Evolutionary conservation across 73 alveolate species (phyloP).

Genomic region (Paraurostyla sp.): DNA sequence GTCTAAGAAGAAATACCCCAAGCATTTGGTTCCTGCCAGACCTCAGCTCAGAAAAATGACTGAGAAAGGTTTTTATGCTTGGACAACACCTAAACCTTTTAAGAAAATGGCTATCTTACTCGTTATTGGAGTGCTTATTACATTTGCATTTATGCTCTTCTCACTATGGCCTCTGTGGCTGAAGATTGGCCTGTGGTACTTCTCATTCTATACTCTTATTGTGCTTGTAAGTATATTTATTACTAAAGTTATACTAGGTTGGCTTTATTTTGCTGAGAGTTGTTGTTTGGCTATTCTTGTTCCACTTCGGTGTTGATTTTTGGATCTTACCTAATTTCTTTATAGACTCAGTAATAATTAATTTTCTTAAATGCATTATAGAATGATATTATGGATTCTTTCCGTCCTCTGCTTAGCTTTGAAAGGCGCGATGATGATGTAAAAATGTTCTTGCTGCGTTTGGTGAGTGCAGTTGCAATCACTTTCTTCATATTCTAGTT

Average conservation of each 20-base stretch:
- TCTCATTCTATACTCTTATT: conserved; percentile 28
- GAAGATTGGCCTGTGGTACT: conserved; percentile 55
- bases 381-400: conserved; percentile 36
- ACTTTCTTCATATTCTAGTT: neutral
- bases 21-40: conserved; percentile 13
- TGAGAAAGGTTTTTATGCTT: conserved; percentile 39
- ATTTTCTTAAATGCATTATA: too few relatives aligned
- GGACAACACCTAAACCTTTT: neutral
- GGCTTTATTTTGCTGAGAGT: conserved; percentile 36
- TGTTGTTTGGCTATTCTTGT: conserved; percentile 22
- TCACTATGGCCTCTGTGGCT: conserved; percentile 50
- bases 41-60: conserved; percentile 35
- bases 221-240: neutral
- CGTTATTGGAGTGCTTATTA: conserved; percentile 5
- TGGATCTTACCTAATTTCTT: conserved; percentile 54
- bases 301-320: conserved; percentile 51
- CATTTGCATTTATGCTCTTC: conserved; percentile 57
- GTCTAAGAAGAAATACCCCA: conserved; percentile 26
- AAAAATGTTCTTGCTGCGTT: neutral
- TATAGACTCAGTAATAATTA: neutral
- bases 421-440: conserved; percentile 55
- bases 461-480: conserved; percentile 27
- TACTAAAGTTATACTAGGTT: neutral
- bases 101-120: conserved; percentile 20
- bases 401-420: conserved; percentile 10